Percentiles rank a stretch among this genome's conserved stretches.
Conservation (phyloP, 371 early-diverging fungal genomes). For the Rhizopus arrhizus region DNA sequence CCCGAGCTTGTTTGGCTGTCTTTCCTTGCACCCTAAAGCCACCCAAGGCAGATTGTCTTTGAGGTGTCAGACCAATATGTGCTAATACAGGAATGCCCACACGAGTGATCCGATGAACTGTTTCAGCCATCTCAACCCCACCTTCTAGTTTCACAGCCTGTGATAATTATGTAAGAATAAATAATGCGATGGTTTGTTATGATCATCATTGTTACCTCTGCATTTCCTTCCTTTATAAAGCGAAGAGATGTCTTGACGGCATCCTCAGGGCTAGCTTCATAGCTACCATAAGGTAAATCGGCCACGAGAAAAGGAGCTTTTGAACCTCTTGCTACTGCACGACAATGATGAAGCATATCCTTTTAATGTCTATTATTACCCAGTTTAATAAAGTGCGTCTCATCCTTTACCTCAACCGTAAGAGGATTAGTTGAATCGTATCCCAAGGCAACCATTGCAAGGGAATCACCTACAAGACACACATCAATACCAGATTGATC, state of each 20-base stretch:
- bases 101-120: slow-evolving; percentile 70
- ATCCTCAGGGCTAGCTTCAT: slow-evolving; percentile 73
- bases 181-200: not conserved
- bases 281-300: slow-evolving; percentile 94
- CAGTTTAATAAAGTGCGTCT: not conserved
- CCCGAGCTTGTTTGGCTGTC: slow-evolving; percentile 72
- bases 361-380: slow-evolving; percentile 20
- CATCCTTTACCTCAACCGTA: slow-evolving; percentile 75
- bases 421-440: slow-evolving; percentile 82
- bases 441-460: slow-evolving; percentile 95
- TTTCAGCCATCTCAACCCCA: slow-evolving; percentile 81
- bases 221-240: slow-evolving; percentile 83
- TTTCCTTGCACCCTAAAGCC: slow-evolving; percentile 94
- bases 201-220: slow-evolving; percentile 59
- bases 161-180: not conserved
- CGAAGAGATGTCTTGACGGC: slow-evolving; percentile 80
- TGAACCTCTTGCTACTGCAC: slow-evolving; percentile 84
- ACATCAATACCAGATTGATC: slow-evolving; percentile 86
- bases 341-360: slow-evolving; percentile 95
- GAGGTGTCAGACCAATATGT: slow-evolving; percentile 95
- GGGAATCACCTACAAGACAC: slow-evolving; percentile 91
- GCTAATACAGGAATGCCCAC: slow-evolving; percentile 93
- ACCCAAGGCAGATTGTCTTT: slow-evolving; percentile 82
- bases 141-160: slow-evolving; percentile 95
- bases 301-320: slow-evolving; percentile 78